Base-by-base conservation (phyloP, 2,329 filamentous ascomycete genomes). In the Lachnellula willkommii region DNA sequence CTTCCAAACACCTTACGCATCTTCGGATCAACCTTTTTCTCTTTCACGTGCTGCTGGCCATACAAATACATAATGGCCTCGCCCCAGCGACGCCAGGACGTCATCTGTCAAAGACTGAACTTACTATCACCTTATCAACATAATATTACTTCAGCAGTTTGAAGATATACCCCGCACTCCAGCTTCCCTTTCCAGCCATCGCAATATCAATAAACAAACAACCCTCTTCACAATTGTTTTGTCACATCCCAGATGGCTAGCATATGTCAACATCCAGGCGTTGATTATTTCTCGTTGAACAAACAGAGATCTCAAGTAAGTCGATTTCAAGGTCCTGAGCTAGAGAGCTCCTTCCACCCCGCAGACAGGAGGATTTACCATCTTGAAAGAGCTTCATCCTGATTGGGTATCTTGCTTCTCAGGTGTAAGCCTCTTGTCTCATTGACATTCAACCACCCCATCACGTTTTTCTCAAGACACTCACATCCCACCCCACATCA, bases 271-370 rank as follows among this genome's bases (percentile, higher is more conserved):
- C 50, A 50, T 39, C 57, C 58, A 52, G 53, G 54, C 43, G 54
- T 59, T 47, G 60, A 64, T 52, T 63, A 60, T 42, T 64, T 58
- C 47, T 54, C 62, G 46, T 48, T 56, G 22, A 52, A 53, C 24
- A 56, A 42, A 22, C 59, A 62, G 50, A 51, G 52, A 57, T 40
- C 54, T 45, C 59, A 63, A 57, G 62, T 64, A 59, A 53, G 62
- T 62, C 35, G 11, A 15, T 36, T 28, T 51, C 17, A 40, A 40
- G n/a, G 37, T 40, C 37, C 17, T 40, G 15, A 40, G 8, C 2
- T 49, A 6, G 15, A 50, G 8, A n/a, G 8, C 7, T 17, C 32
- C 43, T 22, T 14, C 47, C 24, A 49, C 14, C 28, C 45, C 17
- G 45, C 24, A 47, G 28, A 32, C 2, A 11, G 28, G 28, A 32